Conservation (phyloP, 768 basidiomycete species). For the Amanita polypyramis region DNA sequence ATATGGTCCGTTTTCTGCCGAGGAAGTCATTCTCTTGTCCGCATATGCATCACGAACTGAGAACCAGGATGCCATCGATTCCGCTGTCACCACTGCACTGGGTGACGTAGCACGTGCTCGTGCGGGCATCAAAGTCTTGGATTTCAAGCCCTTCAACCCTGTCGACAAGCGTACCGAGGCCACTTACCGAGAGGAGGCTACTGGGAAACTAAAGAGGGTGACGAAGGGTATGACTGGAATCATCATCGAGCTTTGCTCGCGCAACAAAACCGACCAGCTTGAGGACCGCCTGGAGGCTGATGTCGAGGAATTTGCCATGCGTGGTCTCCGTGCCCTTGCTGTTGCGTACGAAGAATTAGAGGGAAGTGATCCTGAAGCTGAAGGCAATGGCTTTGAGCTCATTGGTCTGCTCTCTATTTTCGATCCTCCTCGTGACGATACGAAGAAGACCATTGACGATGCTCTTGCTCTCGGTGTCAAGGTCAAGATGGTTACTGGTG, state of each 20-base stretch:
- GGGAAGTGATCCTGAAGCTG: slow-evolving; percentile 69
- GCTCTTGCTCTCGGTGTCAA: slow-evolving; percentile 91
- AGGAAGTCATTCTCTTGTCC: slow-evolving; percentile 87
- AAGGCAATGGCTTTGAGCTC: slow-evolving; percentile 95
- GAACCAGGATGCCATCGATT: slow-evolving; percentile 97
- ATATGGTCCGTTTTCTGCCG: slow-evolving; percentile 80
- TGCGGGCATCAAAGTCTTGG: slow-evolving; percentile 87
- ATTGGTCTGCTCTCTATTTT: slow-evolving; percentile 96
- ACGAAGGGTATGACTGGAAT: slow-evolving; percentile 99
- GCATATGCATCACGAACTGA: slow-evolving; percentile 97
- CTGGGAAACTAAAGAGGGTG: slow-evolving; percentile 96
- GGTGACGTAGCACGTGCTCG: slow-evolving; percentile 69
- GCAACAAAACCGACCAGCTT: slow-evolving; percentile 91
- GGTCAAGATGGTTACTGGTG: slow-evolving; percentile 99
- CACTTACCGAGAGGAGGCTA: slow-evolving; percentile 88
- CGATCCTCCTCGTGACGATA: slow-evolving; percentile 95
- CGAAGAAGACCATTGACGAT: slow-evolving; percentile 98
- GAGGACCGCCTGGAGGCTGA: slow-evolving; percentile 90
- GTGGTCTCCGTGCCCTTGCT: slow-evolving; percentile 96
- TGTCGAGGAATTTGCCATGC: slow-evolving; percentile 90
- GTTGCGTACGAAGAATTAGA: slow-evolving; percentile 92
- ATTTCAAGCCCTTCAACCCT: slow-evolving; percentile 99
- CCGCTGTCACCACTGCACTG: slow-evolving; percentile 73
- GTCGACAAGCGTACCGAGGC: slow-evolving; percentile 99
- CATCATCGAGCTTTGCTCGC: slow-evolving; percentile 93